Base-by-base conservation (phyloP, 2,329 filamentous ascomycete species). In the Nothophaeocryptopus gaeumannii region DNA sequence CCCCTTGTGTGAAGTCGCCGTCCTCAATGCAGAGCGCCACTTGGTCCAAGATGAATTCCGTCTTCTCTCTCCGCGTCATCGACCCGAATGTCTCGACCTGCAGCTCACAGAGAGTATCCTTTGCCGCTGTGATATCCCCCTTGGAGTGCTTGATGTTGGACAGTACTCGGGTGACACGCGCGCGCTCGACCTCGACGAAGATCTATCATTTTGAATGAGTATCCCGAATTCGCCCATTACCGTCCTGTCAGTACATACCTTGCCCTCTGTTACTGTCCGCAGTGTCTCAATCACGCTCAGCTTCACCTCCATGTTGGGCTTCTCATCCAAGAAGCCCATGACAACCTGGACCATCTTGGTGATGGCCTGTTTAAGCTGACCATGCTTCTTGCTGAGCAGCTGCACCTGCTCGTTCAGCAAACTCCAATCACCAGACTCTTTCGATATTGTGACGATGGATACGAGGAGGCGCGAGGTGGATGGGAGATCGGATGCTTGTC, bases 11-110 rank as follows among this genome's bases (percentile, higher is more conserved):
- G 91, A 91, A 99, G 70, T 99, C 93, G 50, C 85, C 88, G 65
- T 85, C 92, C 73, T 96, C 87, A 70, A 99, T 97, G 75, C 93
- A 99, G 45, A 99, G 81, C 31, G 84, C 81, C 35, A 97, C 92
- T 73, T 99, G 93, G 55, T 95, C 88, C 45, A 99, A 78, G 66
- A 99, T 99, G 70, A 99, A 99, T 67, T 97, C 93, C 4, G 91
- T 96, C 85, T 99, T 99, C 72, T 99, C 93, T 63, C 93, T 83
- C 63, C 93, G 82, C 57, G 89, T 87, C 93, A 99, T 99, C 15
- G 92, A 97, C 8, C 93, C 93, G 70, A 99, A 99, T 0, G 93
- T 99, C 79, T 99, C 93, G 42, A 99, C 93, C 71, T 99, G 93
- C 53, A 99, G 80, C 75, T 99, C 93, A 73, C 93, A 99, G 33